Base-by-base conservation (phyloP, 2,329 filamentous ascomycete species). In the Cordyceps fumosorosea region DNA sequence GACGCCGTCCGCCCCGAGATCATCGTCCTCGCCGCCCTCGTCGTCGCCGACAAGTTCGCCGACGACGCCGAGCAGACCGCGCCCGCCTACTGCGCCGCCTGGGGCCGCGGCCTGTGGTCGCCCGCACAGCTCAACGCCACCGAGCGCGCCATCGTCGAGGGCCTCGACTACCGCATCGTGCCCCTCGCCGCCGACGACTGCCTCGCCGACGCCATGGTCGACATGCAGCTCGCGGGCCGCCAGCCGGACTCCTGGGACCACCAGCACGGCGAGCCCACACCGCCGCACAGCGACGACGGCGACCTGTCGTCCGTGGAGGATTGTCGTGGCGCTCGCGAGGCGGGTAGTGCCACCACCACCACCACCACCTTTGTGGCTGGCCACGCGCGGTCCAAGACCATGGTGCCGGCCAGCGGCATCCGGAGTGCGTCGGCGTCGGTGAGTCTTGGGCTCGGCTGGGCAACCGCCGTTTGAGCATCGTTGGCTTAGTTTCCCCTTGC, bases 21-120 rank as follows among this genome's bases (percentile, higher is more conserved):
- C 63, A 85, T 89, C 66, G 78, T 86, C 57, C 76, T 89, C n/a
- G 78, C 81, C 1, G 83, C 86, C 1, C 75, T 89, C 20, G 77
- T 87, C 65, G 83, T 89, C 59, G 84, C 86, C n/a, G 77, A 80
- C 69, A 89, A 89, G 73, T 89, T 88, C 68, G 77, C 82, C 51
- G 83, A 87, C 67, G 86, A 89, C 73, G 74, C 76, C 57, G 80
- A 84, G 67, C 77, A 81, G 64, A 73, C 77, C 5, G 83, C 83
- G 1, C 74, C 76, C 54, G 80, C 81, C 68, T 87, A 85, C 73
- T 77, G 78, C 64, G 68, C 75, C 18, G 72, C 71, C 32, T 88
- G 85, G 83, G 85, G 81, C 24, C 75, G 73, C 29, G 75, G 77
- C 55, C 68, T 81, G 54, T 89, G 86, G 85, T 81, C 83, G 2